Evolutionary conservation across 805 yeast species (phyloP).

Genomic region (Naumovozyma dairenensis): DNA sequence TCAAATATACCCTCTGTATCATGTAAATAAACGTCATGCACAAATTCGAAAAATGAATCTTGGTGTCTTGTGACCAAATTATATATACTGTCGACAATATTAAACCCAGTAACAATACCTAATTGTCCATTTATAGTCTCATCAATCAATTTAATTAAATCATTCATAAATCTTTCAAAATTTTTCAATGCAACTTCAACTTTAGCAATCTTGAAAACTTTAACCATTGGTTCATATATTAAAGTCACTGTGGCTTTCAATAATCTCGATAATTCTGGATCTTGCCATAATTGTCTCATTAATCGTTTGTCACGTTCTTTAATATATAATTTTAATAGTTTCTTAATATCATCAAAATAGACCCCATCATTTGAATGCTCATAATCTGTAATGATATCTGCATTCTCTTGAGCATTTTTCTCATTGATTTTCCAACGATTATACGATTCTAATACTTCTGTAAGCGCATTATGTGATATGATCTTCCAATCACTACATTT

Average conservation of each 20-base stretch:
- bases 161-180: constrained; percentile 56
- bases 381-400: no score
- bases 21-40: constrained; percentile 72
- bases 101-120: constrained; percentile 51
- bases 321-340: constrained; percentile 51
- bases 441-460: constrained; percentile 25
- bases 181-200: constrained; percentile 56
- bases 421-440: constrained; percentile 19
- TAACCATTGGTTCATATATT: constrained; percentile 66
- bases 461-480: constrained; percentile 15
- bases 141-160: constrained; percentile 51
- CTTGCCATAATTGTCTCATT: constrained; percentile 72
- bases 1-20: constrained; percentile 67
- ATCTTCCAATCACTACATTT: constrained; percentile 14
- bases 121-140: constrained; percentile 34
- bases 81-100: constrained; percentile 44
- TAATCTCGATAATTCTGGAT: constrained; percentile 68
- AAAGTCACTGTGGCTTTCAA: constrained; percentile 63
- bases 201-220: constrained; percentile 55
- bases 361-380: constrained; percentile 27
- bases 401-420: constrained; percentile 2
- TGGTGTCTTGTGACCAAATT: constrained; percentile 63
- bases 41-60: constrained; percentile 58
- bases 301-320: constrained; percentile 69
- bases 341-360: constrained; percentile 45